These are phyloP conservation scores for Blastomyces silverae DNA, from an alignment of 2,329 filamentous ascomycete species.

Conservation along the genomic window DNA sequence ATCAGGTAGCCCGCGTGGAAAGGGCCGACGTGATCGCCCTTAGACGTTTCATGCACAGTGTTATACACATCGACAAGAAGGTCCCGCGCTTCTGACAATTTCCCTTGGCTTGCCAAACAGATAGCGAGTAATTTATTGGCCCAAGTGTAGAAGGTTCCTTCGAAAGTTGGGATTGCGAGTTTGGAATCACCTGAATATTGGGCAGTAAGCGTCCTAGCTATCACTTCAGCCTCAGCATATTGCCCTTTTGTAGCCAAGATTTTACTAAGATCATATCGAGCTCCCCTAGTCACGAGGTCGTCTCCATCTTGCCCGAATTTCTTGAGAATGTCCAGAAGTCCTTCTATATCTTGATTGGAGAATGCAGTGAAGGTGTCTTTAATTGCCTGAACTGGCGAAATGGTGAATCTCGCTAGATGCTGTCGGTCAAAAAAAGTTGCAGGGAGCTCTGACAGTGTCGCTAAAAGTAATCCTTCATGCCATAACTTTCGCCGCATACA, in stretches of 20 bases:
- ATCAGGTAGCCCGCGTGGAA: background rate
- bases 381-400: background rate
- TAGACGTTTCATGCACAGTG: background rate
- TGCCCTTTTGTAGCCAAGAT: background rate
- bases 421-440: background rate
- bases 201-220: background rate
- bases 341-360: background rate
- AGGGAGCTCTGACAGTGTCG: background rate
- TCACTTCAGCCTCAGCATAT: background rate
- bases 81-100: background rate
- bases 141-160: constrained; percentile 4
- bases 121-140: background rate
- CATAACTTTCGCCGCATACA: background rate
- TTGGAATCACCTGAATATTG: background rate
- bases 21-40: background rate
- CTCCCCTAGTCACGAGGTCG: background rate
- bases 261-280: background rate
- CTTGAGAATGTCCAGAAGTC: background rate
- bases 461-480: background rate
- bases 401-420: background rate
- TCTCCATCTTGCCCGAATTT: background rate
- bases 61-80: background rate
- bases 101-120: background rate
- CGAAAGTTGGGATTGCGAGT: background rate
- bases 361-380: background rate